A percentile compares a stretch with the other conserved stretches of the same genome.
These are phyloP conservation scores for Albatrellus ellisii DNA, from an alignment of 768 basidiomycete species.

Conservation along the genomic window DNA sequence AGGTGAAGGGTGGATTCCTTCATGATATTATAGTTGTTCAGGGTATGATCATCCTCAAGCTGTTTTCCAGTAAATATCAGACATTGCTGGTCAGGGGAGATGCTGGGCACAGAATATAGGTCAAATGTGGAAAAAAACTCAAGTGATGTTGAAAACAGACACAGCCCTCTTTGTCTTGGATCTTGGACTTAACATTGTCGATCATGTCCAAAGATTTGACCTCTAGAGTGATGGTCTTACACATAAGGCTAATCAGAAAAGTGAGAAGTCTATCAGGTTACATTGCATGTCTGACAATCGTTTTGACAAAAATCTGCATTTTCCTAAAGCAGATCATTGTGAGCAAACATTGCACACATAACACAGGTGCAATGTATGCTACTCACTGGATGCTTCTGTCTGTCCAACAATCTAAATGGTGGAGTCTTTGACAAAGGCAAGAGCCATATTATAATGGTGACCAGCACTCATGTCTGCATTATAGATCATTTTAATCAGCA, in stretches of 20 bases:
- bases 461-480: constrained; percentile 5
- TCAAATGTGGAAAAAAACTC: constrained; percentile 4
- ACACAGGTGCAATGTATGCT: too few relatives aligned
- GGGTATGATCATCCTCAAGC: constrained; percentile 96
- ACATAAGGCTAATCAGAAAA: constrained; percentile 66
- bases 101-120: constrained; percentile 28
- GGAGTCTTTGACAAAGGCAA: constrained; percentile 86
- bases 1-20: constrained; percentile 98
- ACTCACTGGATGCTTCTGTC: constrained; percentile 54
- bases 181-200: constrained; percentile 97
- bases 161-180: constrained; percentile 94
- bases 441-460: constrained; percentile 25
- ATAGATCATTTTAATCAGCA: constrained; percentile 18
- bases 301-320: constrained; percentile 99
- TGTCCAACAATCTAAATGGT: constrained; percentile 83
- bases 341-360: background rate
- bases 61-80: constrained; percentile 99
- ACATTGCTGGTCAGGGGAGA: constrained; percentile 91
- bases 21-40: constrained; percentile 95
- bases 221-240: constrained; percentile 97
- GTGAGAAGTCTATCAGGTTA: constrained; percentile 6
- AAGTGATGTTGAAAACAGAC: constrained; percentile 18
- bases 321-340: constrained; percentile 16
- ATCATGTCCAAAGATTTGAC: constrained; percentile 96
- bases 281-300: constrained; percentile 35